Percentiles rank a stretch among this genome's conserved stretches.
These are phyloP conservation scores for Cornus kousa DNA, from an alignment of 148 eudicot genomes.

Conservation along the genomic window DNA sequence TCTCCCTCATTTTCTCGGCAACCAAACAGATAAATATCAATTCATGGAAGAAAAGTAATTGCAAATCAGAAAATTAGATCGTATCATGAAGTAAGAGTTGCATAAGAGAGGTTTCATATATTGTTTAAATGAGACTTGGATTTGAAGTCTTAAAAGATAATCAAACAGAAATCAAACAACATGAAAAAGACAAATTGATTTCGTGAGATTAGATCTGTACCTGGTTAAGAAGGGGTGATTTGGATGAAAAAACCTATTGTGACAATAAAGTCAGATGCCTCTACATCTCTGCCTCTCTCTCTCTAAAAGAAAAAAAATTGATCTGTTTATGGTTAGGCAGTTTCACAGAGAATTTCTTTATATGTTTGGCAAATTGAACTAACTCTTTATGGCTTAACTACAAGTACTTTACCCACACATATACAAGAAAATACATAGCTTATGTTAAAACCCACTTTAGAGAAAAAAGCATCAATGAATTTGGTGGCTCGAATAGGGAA, in stretches of 20 bases:
- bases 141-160: background rate
- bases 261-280: conserved; percentile 32
- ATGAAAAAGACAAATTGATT: background rate
- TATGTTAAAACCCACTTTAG: too few species aligned
- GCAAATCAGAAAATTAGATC: too few species aligned
- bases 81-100: background rate
- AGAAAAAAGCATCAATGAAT: too few species aligned
- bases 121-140: background rate
- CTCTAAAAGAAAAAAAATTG: background rate
- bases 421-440: too few species aligned
- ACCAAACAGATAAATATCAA: background rate
- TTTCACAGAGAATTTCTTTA: background rate
- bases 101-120: too few species aligned
- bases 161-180: too few species aligned
- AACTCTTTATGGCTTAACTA: too few species aligned
- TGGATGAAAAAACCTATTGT: conserved; percentile 23
- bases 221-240: conserved; percentile 28
- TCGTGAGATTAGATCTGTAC: conserved; percentile 10
- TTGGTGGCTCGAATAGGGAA: too few species aligned
- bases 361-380: too few species aligned
- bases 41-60: background rate
- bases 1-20: conserved; percentile 4
- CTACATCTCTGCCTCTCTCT: conserved; percentile 33
- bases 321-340: background rate
- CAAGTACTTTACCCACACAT: too few species aligned